Base-by-base conservation (phyloP, 1,284 basidiomycete species). In the Neonothopanus nambi region DNA sequence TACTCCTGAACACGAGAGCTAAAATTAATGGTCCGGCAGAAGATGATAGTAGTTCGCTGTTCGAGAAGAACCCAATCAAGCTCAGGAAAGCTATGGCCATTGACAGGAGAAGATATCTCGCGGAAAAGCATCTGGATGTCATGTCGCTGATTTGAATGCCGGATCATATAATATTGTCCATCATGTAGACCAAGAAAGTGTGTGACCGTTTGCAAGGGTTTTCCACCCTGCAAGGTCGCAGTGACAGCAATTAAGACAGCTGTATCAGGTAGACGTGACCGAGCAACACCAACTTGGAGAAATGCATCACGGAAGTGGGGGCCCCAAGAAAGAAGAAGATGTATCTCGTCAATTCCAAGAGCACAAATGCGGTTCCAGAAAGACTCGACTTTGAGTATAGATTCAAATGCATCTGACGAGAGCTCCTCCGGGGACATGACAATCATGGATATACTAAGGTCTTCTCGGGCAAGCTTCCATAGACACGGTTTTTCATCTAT, bases 121-220 rank as follows among this genome's bases (percentile, higher is more conserved):
- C 58, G 54, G 33, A 65, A 60, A 8, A 67, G 58, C 30, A 65
- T 45, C 33, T 62, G 61, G 13, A 68, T 59, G 42, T 70, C 66
- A 13, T 56, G 54, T 1, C 60, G 63, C 21, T 62, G 58, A 56
- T 64, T 66, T 15, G 64, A 67, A 0, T 60, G 58, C 8, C 59
- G 57, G 24, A 64, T 55, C 1, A 65, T 44, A 30, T 61, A 51
- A 51, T 62, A 68, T n/a, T 58, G 37, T 8, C 59, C 65, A 13
- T 41, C 47, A 5, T 55, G 39, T 11, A 67, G 56, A 2, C 60
- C 63, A 11, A 69, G 56, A 28, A 65, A 48, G 18, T 42, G 42
- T 37, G 54, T 30, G 6, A 51, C 36, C 11, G n/a, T 41, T 20
- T 30, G 7, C 3, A 36, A 45, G 15, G 37, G 36, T 17, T 2